Base-by-base conservation (phyloP, 2,329 filamentous ascomycete genomes). In the Colletotrichum truncatum region DNA sequence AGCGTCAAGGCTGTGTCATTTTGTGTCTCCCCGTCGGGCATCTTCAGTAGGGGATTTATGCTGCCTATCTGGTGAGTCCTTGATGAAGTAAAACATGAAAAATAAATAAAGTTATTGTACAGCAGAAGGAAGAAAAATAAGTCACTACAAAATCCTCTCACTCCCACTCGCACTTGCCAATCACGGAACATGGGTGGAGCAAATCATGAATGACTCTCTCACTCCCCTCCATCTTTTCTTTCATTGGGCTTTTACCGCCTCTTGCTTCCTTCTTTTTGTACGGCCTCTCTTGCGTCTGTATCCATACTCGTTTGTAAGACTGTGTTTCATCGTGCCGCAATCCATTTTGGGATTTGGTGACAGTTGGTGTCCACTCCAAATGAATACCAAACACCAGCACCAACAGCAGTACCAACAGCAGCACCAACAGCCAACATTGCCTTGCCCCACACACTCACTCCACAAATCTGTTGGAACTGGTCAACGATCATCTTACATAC, bases 401-500 rank as follows among this genome's bases (percentile, higher is more conserved):
- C n/a, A 21, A 16, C n/a, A 21, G 14, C 23, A 12, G 18, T 5
- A 48, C 10, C 43, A 25, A 23, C 18, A 39, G n/a, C n/a, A n/a
- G n/a, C n/a, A 55, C 52, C 36, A 55, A 58, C 43, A 16, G 16
- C 38, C n/a, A 32, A 23, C 38, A 11, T 25, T 26, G 21, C 18
- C 14, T 8, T 10, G 6, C 18, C 34, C 51, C 58, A n/a, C n/a
- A n/a, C 51, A 48, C 58, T 11, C 51, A 41, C 25, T 55, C 51
- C 46, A 54, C 57, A 54, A 23, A 51, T 21, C 26, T 54, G 36
- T 45, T 53, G 45, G 48, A 52, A 26, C 32, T 61, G 58, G 25
- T 56, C 49, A 54, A 16, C 32, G 51, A 61, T 64, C 61, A 64
- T 64, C 46, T 39, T 46, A 54, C 30, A 55, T n/a, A n/a, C n/a